These are phyloP conservation scores for Metrosideros polymorpha DNA, from an alignment of 441 rosid species.

Conservation along the genomic window DNA sequence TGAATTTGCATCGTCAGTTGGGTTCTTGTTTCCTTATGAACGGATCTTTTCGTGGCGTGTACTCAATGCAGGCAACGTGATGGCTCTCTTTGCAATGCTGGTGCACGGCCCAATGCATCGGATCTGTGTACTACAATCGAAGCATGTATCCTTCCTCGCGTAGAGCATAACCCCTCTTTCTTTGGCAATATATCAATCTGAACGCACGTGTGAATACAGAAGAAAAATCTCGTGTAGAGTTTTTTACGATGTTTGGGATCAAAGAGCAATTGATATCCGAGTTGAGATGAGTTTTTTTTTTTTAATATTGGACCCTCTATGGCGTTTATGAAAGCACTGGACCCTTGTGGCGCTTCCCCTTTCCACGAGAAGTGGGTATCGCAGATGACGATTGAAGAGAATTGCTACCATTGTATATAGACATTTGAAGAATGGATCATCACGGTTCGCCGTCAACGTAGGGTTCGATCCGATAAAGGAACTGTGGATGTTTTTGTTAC, in stretches of 20 bases:
- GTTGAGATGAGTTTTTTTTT: background rate
- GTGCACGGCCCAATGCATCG: background rate
- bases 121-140: background rate
- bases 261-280: background rate
- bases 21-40: constrained; percentile 13
- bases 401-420: background rate
- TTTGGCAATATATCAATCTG: background rate
- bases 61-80: constrained; percentile 25
- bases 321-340: background rate
- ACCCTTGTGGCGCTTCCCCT: background rate
- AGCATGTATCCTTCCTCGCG: background rate
- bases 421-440: background rate
- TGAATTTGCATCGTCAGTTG: constrained; percentile 32
- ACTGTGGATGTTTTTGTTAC: background rate
- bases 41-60: constrained; percentile 31
- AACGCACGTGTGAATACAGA: background rate
- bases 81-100: background rate
- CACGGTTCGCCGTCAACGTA: background rate
- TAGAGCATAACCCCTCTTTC: background rate
- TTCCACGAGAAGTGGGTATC: background rate
- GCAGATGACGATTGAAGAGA: background rate
- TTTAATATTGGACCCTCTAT: background rate
- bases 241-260: background rate
- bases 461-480: background rate
- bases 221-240: background rate